Base-by-base conservation (phyloP, 192 early-diverging fungal genomes). In the Umbelopsis sp. region DNA sequence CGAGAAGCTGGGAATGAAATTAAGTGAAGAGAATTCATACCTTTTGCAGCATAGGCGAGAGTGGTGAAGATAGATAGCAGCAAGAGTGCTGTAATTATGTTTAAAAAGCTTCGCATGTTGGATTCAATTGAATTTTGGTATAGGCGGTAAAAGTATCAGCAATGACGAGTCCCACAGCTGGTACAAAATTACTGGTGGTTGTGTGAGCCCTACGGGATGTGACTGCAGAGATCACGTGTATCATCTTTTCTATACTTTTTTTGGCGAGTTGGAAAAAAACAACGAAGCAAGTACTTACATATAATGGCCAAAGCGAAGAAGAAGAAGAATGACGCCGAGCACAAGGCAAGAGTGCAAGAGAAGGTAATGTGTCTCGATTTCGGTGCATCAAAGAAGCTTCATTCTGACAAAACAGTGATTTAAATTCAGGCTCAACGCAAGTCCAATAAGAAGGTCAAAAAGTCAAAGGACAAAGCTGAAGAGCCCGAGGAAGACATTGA, bases 401-500 rank as follows among this genome's bases (percentile, higher is more conserved):
- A 30, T n/a, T 5, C 9, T 30, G 18, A 33, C 11, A 16, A 5
- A 18, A 18, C 16, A 35, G 27, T 12, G 30, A 35, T 61, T 25
- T n/a, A 13, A 23, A 51, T 27, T 35, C 44, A 69, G 66, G 65
- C 66, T 69, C 20, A 68, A 3, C 64, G 66, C n/a, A 76, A 80
- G 61, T 74, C 76, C 8, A 71, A 74, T 41, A 76, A 82, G 66
- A 82, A 82, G 71, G 81, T 77, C 66, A 46, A 61, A 22, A 87
- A 88, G 71, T 30, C 55, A n/a, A 75, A 78, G 71, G 44, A 68
- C 66, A 81, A 79, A 35, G 77, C 77, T 46, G 69, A 78, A 30
- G 82, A 82, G 47, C 80, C 78, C 37, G 87, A 88, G 18, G 90
- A 90, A 53, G 90, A 91, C 73, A 89, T 91, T 64, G 90, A 91